phyloP scores from a whole-genome alignment of 2,329 filamentous ascomycete genomes.

The Diaporthe sp. region DNA sequence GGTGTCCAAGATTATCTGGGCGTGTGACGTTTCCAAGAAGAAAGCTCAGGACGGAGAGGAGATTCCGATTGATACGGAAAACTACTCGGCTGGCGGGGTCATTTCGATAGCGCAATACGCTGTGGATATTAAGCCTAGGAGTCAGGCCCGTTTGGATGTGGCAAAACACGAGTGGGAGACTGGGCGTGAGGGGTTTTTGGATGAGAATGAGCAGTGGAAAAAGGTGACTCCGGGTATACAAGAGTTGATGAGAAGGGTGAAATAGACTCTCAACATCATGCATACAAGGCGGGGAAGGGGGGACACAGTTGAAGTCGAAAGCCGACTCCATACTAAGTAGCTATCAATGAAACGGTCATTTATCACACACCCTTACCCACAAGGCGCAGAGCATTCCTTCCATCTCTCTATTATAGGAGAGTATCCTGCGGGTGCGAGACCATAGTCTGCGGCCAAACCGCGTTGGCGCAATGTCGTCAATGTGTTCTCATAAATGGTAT shows the following conservation, averaged over 20 bases:
- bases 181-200: background rate
- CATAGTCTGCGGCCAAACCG: too few species aligned
- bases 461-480: too few species aligned
- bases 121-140: background rate
- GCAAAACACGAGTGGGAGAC: background rate
- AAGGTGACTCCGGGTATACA: background rate
- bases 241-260: constrained; percentile 2
- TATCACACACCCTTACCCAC: too few species aligned
- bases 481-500: too few species aligned
- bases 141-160: background rate
- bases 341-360: too few species aligned
- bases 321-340: too few species aligned
- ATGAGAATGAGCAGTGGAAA: background rate
- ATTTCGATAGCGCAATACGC: background rate
- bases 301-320: too few species aligned
- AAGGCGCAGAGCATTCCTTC: too few species aligned
- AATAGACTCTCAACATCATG: too few species aligned
- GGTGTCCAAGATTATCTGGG: background rate
- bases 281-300: too few species aligned
- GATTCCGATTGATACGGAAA: background rate
- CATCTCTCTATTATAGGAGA: too few species aligned
- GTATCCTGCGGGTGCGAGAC: too few species aligned
- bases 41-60: background rate
- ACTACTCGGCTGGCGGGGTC: background rate
- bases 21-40: background rate